These are phyloP conservation scores for Cordyceps javanica DNA, from an alignment of 2,329 filamentous ascomycete species.

Conservation along the genomic window DNA sequence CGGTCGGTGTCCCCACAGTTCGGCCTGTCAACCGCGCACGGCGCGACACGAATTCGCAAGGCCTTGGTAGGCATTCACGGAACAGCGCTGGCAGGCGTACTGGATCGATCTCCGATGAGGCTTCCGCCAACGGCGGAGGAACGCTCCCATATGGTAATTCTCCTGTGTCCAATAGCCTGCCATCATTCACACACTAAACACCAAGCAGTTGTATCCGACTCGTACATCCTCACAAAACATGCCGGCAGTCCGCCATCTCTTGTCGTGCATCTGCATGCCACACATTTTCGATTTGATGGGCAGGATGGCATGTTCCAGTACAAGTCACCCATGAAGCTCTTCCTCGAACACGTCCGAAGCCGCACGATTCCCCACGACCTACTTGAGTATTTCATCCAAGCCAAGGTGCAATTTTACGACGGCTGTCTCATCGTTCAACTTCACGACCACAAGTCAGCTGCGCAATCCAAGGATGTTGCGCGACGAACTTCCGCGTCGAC, in stretches of 20 bases:
- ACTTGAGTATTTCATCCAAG: constrained; percentile 66
- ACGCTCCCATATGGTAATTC: constrained; percentile 47
- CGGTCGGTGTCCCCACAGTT: constrained; percentile 34
- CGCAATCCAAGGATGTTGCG: constrained; percentile 54
- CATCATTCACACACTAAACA: constrained; percentile 18
- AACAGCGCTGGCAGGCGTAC: constrained; percentile 46
- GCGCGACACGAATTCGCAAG: constrained; percentile 46
- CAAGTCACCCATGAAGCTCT: constrained; percentile 80
- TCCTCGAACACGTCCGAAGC: constrained; percentile 68
- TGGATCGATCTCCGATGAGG: constrained; percentile 41
- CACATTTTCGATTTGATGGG: constrained; percentile 85
- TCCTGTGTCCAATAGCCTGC: neutral
- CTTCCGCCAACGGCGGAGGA: constrained; percentile 30
- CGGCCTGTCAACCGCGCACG: constrained; percentile 52
- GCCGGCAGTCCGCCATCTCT: constrained; percentile 71
- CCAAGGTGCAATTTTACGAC: constrained; percentile 80
- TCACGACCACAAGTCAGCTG: constrained; percentile 73
- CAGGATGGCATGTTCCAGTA: constrained; percentile 91
- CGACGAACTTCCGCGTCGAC: constrained; percentile 46
- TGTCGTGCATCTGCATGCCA: constrained; percentile 76
- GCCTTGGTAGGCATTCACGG: constrained; percentile 41
- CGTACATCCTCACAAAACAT: constrained; percentile 80
- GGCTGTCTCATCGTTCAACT: constrained; percentile 91
- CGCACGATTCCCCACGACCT: constrained; percentile 87
- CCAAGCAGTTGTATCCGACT: constrained; percentile 59